Conservation (phyloP, 371 early-diverging fungal genomes). For the Lichtheimia hyalospora region DNA sequence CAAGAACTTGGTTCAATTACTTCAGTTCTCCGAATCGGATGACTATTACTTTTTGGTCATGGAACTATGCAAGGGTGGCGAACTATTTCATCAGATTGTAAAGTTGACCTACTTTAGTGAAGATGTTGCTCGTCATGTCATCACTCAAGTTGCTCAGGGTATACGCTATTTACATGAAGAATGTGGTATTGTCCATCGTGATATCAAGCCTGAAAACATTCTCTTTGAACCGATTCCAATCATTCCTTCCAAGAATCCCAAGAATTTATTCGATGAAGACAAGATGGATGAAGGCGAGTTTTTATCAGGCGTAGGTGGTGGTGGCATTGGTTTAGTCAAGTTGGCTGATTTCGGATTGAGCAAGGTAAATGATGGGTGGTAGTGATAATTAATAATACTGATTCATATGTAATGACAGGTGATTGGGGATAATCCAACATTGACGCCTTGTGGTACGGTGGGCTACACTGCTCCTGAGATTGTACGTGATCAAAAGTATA, state of each 20-base stretch:
- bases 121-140: slow-evolving; percentile 76
- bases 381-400: too few species aligned
- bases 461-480: slow-evolving; percentile 85
- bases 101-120: slow-evolving; percentile 82
- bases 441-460: slow-evolving; percentile 80
- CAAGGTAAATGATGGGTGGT: slow-evolving; percentile 63
- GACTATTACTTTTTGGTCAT: slow-evolving; percentile 78
- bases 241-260: slow-evolving; percentile 23
- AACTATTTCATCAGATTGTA: slow-evolving; percentile 84
- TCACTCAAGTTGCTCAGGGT: slow-evolving; percentile 88
- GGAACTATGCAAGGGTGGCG: slow-evolving; percentile 86
- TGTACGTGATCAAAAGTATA: slow-evolving; percentile 64
- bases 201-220: slow-evolving; percentile 90
- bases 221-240: slow-evolving; percentile 63
- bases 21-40: slow-evolving; percentile 66
- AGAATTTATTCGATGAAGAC: slow-evolving; percentile 7
- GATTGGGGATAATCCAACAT: slow-evolving; percentile 49
- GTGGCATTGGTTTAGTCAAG: slow-evolving; percentile 69
- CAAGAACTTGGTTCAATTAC: slow-evolving; percentile 76
- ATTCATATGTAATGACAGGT: background rate
- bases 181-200: slow-evolving; percentile 89
- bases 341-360: slow-evolving; percentile 75
- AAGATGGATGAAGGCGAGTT: slow-evolving; percentile 56
- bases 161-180: slow-evolving; percentile 89
- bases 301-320: slow-evolving; percentile 59